phyloP scores from a whole-genome alignment of 2,329 filamentous ascomycete species.

The Neospermospora avenae region DNA sequence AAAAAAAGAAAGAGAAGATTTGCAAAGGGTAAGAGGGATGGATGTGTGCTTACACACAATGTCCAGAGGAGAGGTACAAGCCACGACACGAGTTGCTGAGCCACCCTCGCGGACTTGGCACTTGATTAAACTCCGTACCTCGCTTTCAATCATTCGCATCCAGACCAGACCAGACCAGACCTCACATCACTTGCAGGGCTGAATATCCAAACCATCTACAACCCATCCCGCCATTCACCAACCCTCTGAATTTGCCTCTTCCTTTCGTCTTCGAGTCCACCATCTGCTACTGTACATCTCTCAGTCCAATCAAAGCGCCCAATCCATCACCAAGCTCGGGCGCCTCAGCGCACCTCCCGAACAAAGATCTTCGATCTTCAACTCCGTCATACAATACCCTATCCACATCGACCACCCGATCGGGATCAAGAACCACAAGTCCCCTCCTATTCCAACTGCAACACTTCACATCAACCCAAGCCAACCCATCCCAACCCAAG shows the following conservation, averaged over 20 bases:
- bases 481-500: background rate
- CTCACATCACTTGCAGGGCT: background rate
- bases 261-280: too few relatives aligned
- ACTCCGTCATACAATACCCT: constrained; percentile 11
- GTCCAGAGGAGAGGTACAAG: background rate
- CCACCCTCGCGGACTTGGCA: constrained; percentile 10
- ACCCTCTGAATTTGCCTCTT: too few relatives aligned
- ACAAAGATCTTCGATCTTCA: constrained; percentile 14
- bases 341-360: constrained; percentile 11
- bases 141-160: background rate
- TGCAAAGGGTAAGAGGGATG: background rate
- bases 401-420: constrained; percentile 4
- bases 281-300: too few relatives aligned
- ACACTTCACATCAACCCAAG: too few relatives aligned
- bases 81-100: constrained; percentile 15
- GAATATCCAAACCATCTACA: background rate
- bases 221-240: background rate
- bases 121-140: background rate
- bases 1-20: too few relatives aligned
- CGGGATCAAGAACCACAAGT: constrained; percentile 4
- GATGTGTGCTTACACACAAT: background rate
- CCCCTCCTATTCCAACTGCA: too few relatives aligned
- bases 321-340: constrained; percentile 10
- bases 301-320: background rate
- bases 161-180: background rate